Evolutionary conservation across 306 rosid genomes (phyloP).

Genomic region (Abrus precatorius): DNA sequence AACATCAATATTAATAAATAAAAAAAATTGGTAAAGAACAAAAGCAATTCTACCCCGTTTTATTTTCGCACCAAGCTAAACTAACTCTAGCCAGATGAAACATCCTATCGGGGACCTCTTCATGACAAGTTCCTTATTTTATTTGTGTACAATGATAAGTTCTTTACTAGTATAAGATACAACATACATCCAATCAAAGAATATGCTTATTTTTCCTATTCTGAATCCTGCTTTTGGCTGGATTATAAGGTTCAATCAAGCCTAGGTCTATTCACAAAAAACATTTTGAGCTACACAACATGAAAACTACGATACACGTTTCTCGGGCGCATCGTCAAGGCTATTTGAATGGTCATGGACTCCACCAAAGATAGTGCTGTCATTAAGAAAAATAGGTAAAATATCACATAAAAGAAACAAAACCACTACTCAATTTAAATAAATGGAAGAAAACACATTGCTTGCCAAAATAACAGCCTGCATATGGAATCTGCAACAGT

Average conservation of each 20-base stretch:
- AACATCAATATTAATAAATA: background rate
- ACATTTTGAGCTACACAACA: conserved; percentile 35
- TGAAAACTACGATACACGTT: conserved; percentile 45
- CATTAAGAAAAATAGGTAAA: conserved; percentile 49
- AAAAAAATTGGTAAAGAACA: background rate
- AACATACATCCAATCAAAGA: conserved; percentile 33
- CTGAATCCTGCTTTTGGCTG: conserved; percentile 7
- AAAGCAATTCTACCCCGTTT: background rate
- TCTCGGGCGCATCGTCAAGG: conserved; percentile 51
- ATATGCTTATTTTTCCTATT: background rate
- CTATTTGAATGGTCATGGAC: conserved; percentile 55
- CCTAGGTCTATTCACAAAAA: conserved; percentile 34
- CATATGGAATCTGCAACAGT: conserved; percentile 5
- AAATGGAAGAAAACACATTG: background rate
- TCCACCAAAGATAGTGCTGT: conserved; percentile 51
- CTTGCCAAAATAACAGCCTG: conserved; percentile 27
- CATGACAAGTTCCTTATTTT: background rate
- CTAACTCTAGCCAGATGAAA: conserved; percentile 1
- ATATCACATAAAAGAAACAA: conserved; percentile 41
- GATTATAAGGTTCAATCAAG: conserved; percentile 35
- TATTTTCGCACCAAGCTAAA: background rate
- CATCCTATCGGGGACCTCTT: background rate
- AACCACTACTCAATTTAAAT: conserved; percentile 4
- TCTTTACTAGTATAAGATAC: conserved; percentile 26
- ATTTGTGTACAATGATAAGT: background rate